Base-by-base conservation (phyloP, 2,329 filamentous ascomycete genomes). In the Cladosporium oxysporum region DNA sequence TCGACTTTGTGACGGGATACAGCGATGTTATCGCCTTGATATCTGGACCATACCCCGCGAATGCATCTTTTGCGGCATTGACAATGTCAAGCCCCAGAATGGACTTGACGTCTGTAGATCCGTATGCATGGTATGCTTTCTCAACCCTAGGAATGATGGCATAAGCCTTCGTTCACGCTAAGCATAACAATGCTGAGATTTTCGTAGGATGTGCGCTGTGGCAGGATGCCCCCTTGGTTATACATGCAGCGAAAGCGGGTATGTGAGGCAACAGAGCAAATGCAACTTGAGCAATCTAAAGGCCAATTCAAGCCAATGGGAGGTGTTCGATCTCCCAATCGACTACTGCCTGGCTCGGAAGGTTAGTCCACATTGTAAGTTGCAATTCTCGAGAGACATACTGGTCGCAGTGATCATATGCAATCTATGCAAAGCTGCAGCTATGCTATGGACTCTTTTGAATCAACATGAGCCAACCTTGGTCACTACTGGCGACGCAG, bases 401-500 rank as follows among this genome's bases (percentile, higher is more conserved):
- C 66, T 76, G 18, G 35, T 66, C 26, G 65, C 73, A 5, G 72
- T 76, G 23, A 71, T 77, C 23, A 33, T 68, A 16, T 67, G 62
- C 52, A 74, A 73, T 37, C 47, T 69, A 6, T 53, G 72, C 47
- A 77, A 77, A 62, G 47, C 68, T 18, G 23, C 66, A 3, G 53
- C 68, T 29, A 74, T 76, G 69, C 58, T 68, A 35, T 28, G 67
- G 58, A 71, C 71, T 8, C 67, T 72, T 18, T 72, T 66, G 35
- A 28, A 55, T 3, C 61, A 72, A 6, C 68, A 69, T n/a, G 64
- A 71, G 10, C 58, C 64, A 1, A 64, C 74, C 11, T 61, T 76
- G 14, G 70, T 74, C 44, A 75, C 71, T 2, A 67, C 72, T 26
- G 74, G 71, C 26, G 75, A 74, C 66, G 75, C 72, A 5, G 70